Conservation (phyloP, 1,284 basidiomycete genomes). For the Moesziomyces sp. region DNA sequence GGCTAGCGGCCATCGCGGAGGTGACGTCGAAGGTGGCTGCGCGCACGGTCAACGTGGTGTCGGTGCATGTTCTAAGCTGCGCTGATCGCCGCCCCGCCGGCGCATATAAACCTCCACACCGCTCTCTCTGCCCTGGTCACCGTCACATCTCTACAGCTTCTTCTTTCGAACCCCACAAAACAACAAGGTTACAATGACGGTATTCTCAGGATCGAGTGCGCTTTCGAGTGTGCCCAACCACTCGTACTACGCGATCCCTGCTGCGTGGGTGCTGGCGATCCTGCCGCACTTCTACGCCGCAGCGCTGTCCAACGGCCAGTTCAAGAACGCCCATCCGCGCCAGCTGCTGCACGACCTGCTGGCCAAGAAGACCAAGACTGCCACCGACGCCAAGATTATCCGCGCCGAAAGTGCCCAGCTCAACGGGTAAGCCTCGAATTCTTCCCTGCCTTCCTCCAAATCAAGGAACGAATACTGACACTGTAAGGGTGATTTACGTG, state of each 20-base stretch:
- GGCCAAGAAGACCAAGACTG: conserved; percentile 45
- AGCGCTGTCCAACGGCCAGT: conserved; percentile 14
- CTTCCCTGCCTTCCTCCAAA: no score
- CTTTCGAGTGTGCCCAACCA: conserved; percentile 28
- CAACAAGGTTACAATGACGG: conserved; percentile 13
- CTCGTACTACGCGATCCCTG: conserved; percentile 40
- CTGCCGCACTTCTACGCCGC: conserved; percentile 29
- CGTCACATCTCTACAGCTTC: not conserved
- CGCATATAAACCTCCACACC: not conserved
- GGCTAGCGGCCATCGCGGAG: no score
- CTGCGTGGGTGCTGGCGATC: conserved; percentile 32
- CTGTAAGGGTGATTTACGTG: no score
- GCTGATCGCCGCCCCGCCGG: no score
- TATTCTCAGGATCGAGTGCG: conserved; percentile 14
- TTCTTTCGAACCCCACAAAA: not conserved
- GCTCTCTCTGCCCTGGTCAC: no score
- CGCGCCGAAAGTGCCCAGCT: conserved; percentile 39
- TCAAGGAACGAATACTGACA: not conserved
- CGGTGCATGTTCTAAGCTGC: no score
- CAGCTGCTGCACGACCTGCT: conserved; percentile 39
- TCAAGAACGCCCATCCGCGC: conserved; percentile 33
- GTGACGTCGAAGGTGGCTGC: no score
- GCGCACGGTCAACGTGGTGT: no score
- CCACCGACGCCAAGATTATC: conserved; percentile 33
- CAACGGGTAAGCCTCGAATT: conserved; percentile 15